Evolutionary conservation across 176 grass and related monocot species (phyloP), one percentile per base, ranked within the genome.

Genomic region (Carex myosuroides): DNA sequence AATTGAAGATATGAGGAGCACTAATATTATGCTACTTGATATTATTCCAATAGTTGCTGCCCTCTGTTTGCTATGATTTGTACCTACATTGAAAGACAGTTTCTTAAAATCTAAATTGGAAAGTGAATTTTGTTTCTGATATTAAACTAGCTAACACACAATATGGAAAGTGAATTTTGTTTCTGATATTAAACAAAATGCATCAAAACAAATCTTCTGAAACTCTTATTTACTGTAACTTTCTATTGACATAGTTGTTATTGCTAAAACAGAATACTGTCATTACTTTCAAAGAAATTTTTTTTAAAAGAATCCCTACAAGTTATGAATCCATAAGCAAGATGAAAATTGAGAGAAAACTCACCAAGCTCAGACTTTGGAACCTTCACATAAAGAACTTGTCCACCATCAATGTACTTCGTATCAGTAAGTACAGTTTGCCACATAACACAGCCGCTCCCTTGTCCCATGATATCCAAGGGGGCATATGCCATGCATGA

Each of bases 361-460:
- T 13, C 82, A 94, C 89, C 89, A 5, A 84, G n/a, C 1, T 88
- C 86, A 57, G 77, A 87, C 52, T 69, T 53, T 17, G 83, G 67
- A 13, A 88, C 80, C 32, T 86, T 84, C 21, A 96, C 66, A 68
- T 89, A 85, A 24, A 94, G 70, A 64, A 85, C 85, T 67, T 92
- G 87, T 2, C 83, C 89, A 9, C 50, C 42, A 2, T 17, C 48
- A 57, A 85, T 22, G 9, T 56, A 64, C 65, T 13, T 83, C 0
- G 20, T 73, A 54, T 95, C 90, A 14, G 87, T 24, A 42, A 95
- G 87, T 53, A 60, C 82, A 87, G 8, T 81, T 50, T 50, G 46
- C 46, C 46, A 50, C 46, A 50, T 50, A 50, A 50, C 46, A 50
- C 46, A 50, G 46, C 46, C 46, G 46, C 46, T 50, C 46, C 46